A percentile compares a stretch with the other conserved stretches of the same genome.
phyloP scores from a whole-genome alignment of 106 monocot species.

The Phalaenopsis aphrodite region DNA sequence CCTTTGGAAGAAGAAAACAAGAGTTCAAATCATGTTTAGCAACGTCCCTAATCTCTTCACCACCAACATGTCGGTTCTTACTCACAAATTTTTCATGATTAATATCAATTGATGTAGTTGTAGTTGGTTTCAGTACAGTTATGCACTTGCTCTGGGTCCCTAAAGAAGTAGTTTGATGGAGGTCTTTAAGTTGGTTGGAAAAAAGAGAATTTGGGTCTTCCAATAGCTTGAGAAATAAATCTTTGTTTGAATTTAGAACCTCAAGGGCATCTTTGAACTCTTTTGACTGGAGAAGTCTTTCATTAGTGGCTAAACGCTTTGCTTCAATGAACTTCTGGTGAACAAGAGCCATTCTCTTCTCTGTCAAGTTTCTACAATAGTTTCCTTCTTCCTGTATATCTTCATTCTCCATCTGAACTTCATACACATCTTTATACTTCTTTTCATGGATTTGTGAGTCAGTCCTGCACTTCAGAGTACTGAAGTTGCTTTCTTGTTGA shows the following conservation, averaged over 20 bases:
- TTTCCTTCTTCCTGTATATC: conserved; percentile 13
- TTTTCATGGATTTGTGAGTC: conserved; percentile 5
- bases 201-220: conserved; percentile 84
- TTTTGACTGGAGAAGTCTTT: conserved; percentile 67
- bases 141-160: conserved; percentile 35
- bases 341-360: conserved; percentile 77
- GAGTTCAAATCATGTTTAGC: conserved; percentile 11
- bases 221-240: conserved; percentile 78
- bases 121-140: conserved; percentile 52
- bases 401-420: conserved; percentile 21
- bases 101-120: conserved; percentile 14
- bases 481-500: conserved; percentile 8
- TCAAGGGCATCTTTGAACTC: conserved; percentile 91
- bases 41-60: background rate
- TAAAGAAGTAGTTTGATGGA: conserved; percentile 8
- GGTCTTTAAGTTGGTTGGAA: conserved; percentile 35
- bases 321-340: conserved; percentile 85
- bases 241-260: conserved; percentile 89
- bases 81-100: background rate
- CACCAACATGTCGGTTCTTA: conserved; percentile 5
- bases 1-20: conserved; percentile 17
- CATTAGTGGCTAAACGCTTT: conserved; percentile 62
- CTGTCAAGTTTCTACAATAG: conserved; percentile 19
- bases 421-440: conserved; percentile 46
- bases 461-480: background rate